Percentiles rank a stretch among this genome's conserved stretches.
Conservation (phyloP, 2,329 filamentous ascomycete genomes). For the Aureobasidium sp. region DNA sequence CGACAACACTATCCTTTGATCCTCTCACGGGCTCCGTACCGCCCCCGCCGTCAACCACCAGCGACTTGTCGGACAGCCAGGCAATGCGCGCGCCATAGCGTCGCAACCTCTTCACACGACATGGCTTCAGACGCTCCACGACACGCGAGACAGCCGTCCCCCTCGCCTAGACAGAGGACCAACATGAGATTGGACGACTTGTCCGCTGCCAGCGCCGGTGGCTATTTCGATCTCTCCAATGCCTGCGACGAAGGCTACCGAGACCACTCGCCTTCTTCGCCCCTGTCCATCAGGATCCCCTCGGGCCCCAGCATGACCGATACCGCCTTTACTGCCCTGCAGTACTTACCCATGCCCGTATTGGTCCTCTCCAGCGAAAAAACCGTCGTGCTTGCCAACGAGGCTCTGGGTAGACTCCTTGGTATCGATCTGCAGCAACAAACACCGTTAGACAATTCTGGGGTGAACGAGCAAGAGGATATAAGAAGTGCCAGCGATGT, state of each 20-base stretch:
- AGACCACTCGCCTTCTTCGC: conserved; percentile 15
- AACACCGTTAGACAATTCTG: conserved; percentile 22
- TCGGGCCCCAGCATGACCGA: conserved; percentile 26
- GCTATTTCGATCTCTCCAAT: conserved; percentile 17
- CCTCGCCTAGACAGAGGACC: conserved; percentile 6
- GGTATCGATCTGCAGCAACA: conserved; percentile 46
- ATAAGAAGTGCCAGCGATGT: conserved; percentile 47
- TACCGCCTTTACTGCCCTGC: conserved; percentile 58
- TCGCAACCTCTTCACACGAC: neutral
- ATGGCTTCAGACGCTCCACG: neutral
- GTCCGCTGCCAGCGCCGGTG: neutral
- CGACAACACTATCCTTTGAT: neutral
- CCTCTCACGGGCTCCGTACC: neutral
- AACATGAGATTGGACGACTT: neutral
- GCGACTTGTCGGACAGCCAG: neutral
- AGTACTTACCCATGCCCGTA: conserved; percentile 66
- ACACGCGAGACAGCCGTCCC: neutral
- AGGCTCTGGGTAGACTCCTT: conserved; percentile 64
- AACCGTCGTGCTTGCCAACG: conserved; percentile 65
- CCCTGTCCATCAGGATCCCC: conserved; percentile 29
- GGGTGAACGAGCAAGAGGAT: conserved; percentile 23
- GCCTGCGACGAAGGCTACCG: conserved; percentile 15
- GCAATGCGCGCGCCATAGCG: conserved; percentile 14
- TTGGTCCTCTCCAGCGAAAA: conserved; percentile 62
- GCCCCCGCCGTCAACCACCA: neutral